Base-by-base conservation (phyloP, 345 rosid genomes). In the Populus simonii region DNA sequence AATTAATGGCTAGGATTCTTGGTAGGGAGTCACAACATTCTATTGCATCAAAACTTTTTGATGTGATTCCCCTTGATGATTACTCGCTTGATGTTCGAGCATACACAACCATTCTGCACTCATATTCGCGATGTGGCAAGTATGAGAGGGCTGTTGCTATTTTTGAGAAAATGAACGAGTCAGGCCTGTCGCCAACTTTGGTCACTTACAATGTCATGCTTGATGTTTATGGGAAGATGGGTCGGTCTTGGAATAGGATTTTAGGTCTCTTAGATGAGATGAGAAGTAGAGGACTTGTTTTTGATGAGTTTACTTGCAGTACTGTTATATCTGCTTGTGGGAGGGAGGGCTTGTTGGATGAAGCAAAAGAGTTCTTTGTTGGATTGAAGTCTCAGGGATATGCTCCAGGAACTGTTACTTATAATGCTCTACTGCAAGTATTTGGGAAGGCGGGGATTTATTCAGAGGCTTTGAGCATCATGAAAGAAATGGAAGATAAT, bases 151-250 rank as follows among this genome's bases (percentile, higher is more conserved):
- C 98, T 5, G 77, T 93, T 15, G 76, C 33, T 45, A 38, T 94
- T 85, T 94, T 90, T 77, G 91, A 87, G 86, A 91, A 79, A 49
- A 87, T 94, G 88, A 93, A 86, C 76, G 91, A 89, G 78, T 84
- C 80, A 29, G 94, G 97, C 4, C 68, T 92, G 76, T 82, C 87
- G 23, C 97, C 98, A 10, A 90, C 91, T 76, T 67, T 94, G 83
- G 97, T 94, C 20, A 94, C 98, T 69, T 94, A 91, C 79, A 94
- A 94, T 80, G 95, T 92, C 73, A 88, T 94, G 90, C 94, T 93
- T 16, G 94, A 92, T 85, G 97, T 89, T 83, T 91, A 87, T 68
- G 97, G 98, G 76, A 90, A 87, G 80, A 91, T 89, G 97, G 97
- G 98, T 57, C 81, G 94, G 41, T 94, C 98, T 6, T 91, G 96